phyloP scores from a whole-genome alignment of 768 basidiomycete genomes.

The Boletus edulis region DNA sequence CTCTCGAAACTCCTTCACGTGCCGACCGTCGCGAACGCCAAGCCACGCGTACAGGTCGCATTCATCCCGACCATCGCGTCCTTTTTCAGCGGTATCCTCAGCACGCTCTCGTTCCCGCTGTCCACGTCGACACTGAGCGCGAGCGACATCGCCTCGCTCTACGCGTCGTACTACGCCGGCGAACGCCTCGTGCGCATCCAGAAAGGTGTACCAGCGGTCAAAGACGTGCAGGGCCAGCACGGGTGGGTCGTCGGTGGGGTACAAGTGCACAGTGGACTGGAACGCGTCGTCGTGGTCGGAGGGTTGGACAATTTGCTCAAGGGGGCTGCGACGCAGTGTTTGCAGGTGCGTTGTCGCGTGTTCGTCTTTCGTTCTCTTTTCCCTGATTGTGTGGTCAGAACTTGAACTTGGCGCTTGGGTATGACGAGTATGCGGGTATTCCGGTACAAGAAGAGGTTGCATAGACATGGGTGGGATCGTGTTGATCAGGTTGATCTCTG shows the following conservation, averaged over 20 bases:
- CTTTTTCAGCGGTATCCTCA: slow-evolving; percentile 97
- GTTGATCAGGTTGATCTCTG: not conserved
- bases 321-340: slow-evolving; percentile 97
- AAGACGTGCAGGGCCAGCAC: slow-evolving; percentile 78
- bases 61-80: slow-evolving; percentile 87
- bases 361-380: not conserved
- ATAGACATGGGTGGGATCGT: not conserved
- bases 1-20: slow-evolving; percentile 57
- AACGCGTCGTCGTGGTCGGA: slow-evolving; percentile 93
- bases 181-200: slow-evolving; percentile 73
- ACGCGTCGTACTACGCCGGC: slow-evolving; percentile 69
- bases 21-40: not conserved
- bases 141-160: slow-evolving; percentile 67
- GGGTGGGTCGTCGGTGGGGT: slow-evolving; percentile 91
- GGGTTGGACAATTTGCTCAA: slow-evolving; percentile 96
- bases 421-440: slow-evolving; percentile 82
- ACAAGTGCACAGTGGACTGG: slow-evolving; percentile 87
- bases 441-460: slow-evolving; percentile 32
- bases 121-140: slow-evolving; percentile 58
- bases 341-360: slow-evolving; percentile 65
- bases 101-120: slow-evolving; percentile 82
- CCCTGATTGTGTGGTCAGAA: slow-evolving; percentile 48
- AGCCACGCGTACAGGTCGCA: slow-evolving; percentile 53
- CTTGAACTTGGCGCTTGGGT: slow-evolving; percentile 85
- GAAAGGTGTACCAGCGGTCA: slow-evolving; percentile 68